Conservation (phyloP, 768 basidiomycete species). For the Lactifluus pinguis region DNA sequence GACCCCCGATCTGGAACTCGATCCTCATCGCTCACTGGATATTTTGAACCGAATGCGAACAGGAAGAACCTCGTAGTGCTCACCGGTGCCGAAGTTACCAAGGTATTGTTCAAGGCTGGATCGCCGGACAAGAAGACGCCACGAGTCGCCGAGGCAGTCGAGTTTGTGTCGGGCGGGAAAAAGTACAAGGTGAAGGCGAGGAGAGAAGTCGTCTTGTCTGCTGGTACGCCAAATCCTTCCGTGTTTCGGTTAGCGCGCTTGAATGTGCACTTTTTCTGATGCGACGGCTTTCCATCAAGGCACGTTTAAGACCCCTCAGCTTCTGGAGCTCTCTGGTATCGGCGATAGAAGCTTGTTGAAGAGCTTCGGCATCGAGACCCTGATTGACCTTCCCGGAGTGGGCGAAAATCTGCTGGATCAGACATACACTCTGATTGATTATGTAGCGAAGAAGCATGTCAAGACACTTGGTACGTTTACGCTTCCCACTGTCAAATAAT, state of each 20-base stretch:
- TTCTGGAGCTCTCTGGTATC: slow-evolving; percentile 24
- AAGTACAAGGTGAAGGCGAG: slow-evolving; percentile 28
- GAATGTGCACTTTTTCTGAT: background rate
- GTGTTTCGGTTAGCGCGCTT: background rate
- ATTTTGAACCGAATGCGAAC: slow-evolving; percentile 15
- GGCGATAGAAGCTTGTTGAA: slow-evolving; percentile 30
- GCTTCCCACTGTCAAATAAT: background rate
- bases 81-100: slow-evolving; percentile 14
- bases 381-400: slow-evolving; percentile 37
- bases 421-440: slow-evolving; percentile 17
- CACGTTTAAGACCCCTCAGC: slow-evolving; percentile 32
- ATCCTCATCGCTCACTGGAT: slow-evolving; percentile 17
- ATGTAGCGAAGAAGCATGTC: slow-evolving; percentile 5
- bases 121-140: background rate
- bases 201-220: slow-evolving; percentile 34
- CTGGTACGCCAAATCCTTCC: slow-evolving; percentile 12
- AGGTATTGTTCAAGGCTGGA: slow-evolving; percentile 4
- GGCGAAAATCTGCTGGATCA: slow-evolving; percentile 33
- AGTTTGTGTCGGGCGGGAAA: slow-evolving; percentile 25
- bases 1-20: slow-evolving; percentile 16
- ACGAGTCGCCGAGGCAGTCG: slow-evolving; percentile 27
- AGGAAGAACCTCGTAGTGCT: slow-evolving; percentile 16
- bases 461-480: slow-evolving; percentile 11
- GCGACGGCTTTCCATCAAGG: slow-evolving; percentile 16
- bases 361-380: slow-evolving; percentile 26